phyloP scores from a whole-genome alignment of 345 rosid species.

The Lumnitzera racemosa region DNA sequence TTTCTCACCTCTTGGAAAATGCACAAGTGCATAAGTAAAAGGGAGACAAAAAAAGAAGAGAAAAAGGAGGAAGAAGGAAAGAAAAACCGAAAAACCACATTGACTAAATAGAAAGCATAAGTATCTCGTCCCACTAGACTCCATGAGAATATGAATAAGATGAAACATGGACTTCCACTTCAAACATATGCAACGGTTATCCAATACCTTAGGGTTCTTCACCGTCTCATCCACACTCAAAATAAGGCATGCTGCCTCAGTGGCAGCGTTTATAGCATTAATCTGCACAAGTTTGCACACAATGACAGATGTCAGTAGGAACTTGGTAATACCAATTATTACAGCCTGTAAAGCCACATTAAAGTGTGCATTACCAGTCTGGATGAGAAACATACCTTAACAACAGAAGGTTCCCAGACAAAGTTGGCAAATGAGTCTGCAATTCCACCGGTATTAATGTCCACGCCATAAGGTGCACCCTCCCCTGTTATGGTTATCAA shows the following conservation, averaged over 20 bases:
- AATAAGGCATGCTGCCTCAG: slow-evolving; percentile 96
- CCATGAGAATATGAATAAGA: no score
- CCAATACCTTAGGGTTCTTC: slow-evolving; percentile 88
- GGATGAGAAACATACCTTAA: slow-evolving; percentile 43
- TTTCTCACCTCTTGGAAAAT: no score
- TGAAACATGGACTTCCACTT: background rate
- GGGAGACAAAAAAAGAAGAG: no score
- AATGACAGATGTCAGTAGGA: background rate
- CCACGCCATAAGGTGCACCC: slow-evolving; percentile 92
- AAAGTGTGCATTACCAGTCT: background rate
- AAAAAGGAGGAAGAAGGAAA: no score
- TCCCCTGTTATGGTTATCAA: slow-evolving; percentile 39
- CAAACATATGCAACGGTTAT: slow-evolving; percentile 1
- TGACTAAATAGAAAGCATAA: no score
- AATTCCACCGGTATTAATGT: slow-evolving; percentile 91
- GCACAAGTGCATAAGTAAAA: no score
- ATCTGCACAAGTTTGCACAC: slow-evolving; percentile 35
- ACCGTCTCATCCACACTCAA: slow-evolving; percentile 97
- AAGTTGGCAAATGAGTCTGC: slow-evolving; percentile 93
- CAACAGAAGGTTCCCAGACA: slow-evolving; percentile 99
- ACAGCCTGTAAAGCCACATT: no score
- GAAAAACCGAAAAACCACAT: no score
- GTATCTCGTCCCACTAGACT: no score
- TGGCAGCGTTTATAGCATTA: slow-evolving; percentile 97
- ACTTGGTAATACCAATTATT: no score